Base-by-base conservation (phyloP, 352 stramenopile genomes). In the Globisporangium viniferum region DNA sequence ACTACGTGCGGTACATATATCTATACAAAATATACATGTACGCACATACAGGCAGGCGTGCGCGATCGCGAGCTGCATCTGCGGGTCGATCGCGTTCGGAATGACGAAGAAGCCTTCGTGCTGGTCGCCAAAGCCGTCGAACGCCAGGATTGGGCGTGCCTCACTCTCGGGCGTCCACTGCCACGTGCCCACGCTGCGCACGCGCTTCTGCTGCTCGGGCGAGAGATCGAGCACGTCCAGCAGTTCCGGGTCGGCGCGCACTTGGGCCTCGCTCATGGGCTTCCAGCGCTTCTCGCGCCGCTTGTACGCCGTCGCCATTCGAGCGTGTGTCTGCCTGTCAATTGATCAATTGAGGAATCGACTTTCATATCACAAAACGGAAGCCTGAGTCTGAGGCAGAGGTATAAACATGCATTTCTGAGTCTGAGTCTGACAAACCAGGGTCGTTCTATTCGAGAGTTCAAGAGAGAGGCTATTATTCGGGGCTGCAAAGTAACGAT, bases 271-370 rank as follows among this genome's bases (percentile, higher is more conserved):
- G 1, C 65, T 74, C 41, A 77, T 65, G 39, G 67, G 67, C 74
- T 88, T 90, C 80, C 84, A 94, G 46, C 83, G 84, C 83, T 94
- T 94, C 74, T 94, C 86, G 56, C 69, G 80, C 24, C 72, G 51
- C 74, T 93, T 93, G 80, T 90, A 94, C 66, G 76, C 69, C 46
- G 31, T 57, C 39, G 41, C 14, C 29, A 55, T 64, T 55, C 48
- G n/a, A 55, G 48, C 22, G n/a, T 24, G 20, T n/a, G 3, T 55
- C 18, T 10, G 5, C 15, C 15, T 49, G 44, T 1, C 6, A 49
- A 22, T 49, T 48, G 41, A 48, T 3, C 3, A 33, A 33, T 33
- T 24, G 24, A 24, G 24, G 24, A 24, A 24, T 24, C 24, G 24
- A 24, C 24, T 24, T 24, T 24, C 24, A 24, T 24, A 24, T 24